Base-by-base conservation (phyloP, 768 basidiomycete genomes). In the Mycena filopes region DNA sequence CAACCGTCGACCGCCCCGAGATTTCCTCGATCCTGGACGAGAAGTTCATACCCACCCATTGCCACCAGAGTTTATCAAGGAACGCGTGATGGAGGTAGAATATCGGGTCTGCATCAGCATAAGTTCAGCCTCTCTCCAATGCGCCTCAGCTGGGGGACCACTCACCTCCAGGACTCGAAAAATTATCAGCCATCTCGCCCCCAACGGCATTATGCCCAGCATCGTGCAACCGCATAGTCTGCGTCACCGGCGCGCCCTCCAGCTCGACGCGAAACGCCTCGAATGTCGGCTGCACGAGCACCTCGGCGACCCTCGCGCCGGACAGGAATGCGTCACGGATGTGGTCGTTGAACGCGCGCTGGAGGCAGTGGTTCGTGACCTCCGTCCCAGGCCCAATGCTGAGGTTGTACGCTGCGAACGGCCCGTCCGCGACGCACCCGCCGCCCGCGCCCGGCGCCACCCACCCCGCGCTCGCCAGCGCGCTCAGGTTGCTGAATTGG, bases 61-160 rank as follows among this genome's bases (percentile, higher is more conserved):
- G 46, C 79, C 78, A 80, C 80, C 80, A 81, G 2, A 82, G 71
- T n/a, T 80, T 74, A 54, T 81, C 80, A 15, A 82, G 55, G 55
- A 79, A 80, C 15, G 77, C 75, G 56, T 81, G 79, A 60, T 81
- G 80, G 21, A 81, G 68, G 68, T 78, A 80, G 70, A 81, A 81
- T 11, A 82, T 41, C 5, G 80, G 80, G 53, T 81, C 79, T 81
- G 25, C 13, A 48, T 11, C 11, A 48, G 29, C 7, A 26, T 16
- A 51, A 40, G n/a, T n/a, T 26, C 18, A 26, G 33, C 41, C 33
- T 9, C 20, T 42, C 4, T 3, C 45, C 47, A 54, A 16, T 31
- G 21, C 15, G 12, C 4, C 36, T 10, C 3, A 28, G 8, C 5
- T 12, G 23, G 60, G 8, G 16, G 23, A 18, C 16, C 40, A 68